Base-by-base conservation (phyloP, 148 eudicot genomes). In the Persicaria maculosa region DNA sequence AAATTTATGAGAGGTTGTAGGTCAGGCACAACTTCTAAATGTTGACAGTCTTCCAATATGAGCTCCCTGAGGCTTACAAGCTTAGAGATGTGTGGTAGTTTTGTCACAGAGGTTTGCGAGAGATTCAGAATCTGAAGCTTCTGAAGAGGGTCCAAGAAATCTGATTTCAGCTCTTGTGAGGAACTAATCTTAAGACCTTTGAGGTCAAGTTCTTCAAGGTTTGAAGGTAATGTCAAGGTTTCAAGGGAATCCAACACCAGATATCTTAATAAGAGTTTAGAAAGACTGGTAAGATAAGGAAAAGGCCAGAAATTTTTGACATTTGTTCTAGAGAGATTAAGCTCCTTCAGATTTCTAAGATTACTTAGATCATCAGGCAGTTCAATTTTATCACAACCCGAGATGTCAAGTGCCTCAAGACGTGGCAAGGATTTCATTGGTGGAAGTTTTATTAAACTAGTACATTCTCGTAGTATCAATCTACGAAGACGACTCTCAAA, bases 1-100 rank as follows among this genome's bases (percentile, higher is more conserved):
- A 50, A 50, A 50, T 50, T 50, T 10, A 14, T 11, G 53, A 50
- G 12, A 9, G 53, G 10, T 50, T 9, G 15, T 50, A 50, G 53
- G 12, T 50, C 53, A 50, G 53, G 53, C 53, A 50, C 12, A 9
- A 1, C 12, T 9, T 50, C 12, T 50, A 50, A 50, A 10, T 14
- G 53, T 44, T 6, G 71, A n/a, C 58, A 54, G n/a, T 54, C 58
- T 54, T 5, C 58, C 58, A 54, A 55, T n/a, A 55, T 16, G 59
- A 55, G 59, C 59, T 55, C 20, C 8, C 59, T n/a, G 20, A 55
- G 59, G 19, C 22, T 55, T 55, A 20, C 20, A 17, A 55, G 59
- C 59, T 17, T 55, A n/a, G 59, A 55, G 20, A 55, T 55, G 59
- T 55, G 7, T 55, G 59, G 59, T 55, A 55, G 59, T 55, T 55